Conservation (phyloP, 2,329 filamentous ascomycete species). For the Fusarium longipes region DNA sequence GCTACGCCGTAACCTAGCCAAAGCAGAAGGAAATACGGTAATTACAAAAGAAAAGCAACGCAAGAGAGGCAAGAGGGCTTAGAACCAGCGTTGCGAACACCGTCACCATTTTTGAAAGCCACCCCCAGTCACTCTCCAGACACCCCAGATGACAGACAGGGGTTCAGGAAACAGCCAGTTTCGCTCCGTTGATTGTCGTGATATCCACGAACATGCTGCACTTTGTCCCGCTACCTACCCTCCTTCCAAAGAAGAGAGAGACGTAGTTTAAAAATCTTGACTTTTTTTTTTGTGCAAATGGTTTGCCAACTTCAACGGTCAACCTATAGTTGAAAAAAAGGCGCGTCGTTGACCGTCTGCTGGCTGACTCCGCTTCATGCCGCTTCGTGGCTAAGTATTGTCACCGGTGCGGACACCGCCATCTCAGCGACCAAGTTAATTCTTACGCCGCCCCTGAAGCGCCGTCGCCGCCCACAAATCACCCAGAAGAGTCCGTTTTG, state of each 20-base stretch:
- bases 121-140: constrained; percentile 27
- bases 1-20: constrained; percentile 23
- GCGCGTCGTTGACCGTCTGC: constrained; percentile 31
- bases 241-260: constrained; percentile 21
- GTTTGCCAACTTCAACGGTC: constrained; percentile 22
- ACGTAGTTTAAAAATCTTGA: constrained; percentile 16
- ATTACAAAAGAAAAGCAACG: constrained; percentile 32
- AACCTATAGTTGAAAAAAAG: constrained; percentile 6
- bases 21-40: constrained; percentile 22
- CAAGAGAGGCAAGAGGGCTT: constrained; percentile 8
- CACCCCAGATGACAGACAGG: constrained; percentile 37
- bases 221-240: constrained; percentile 26
- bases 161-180: constrained; percentile 34
- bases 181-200: constrained; percentile 32
- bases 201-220: constrained; percentile 30
- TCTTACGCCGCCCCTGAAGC: constrained; percentile 31
- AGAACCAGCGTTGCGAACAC: constrained; percentile 20
- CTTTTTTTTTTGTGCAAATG: constrained; percentile 20
- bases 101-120: constrained; percentile 24
- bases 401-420: constrained; percentile 39
- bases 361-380: constrained; percentile 39
- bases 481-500: constrained; percentile 29
- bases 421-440: constrained; percentile 31
- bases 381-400: constrained; percentile 36
- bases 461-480: constrained; percentile 35